phyloP scores from a whole-genome alignment of 2,329 filamentous ascomycete species.

The Ophiocordyceps camponoti-leonardi region DNA sequence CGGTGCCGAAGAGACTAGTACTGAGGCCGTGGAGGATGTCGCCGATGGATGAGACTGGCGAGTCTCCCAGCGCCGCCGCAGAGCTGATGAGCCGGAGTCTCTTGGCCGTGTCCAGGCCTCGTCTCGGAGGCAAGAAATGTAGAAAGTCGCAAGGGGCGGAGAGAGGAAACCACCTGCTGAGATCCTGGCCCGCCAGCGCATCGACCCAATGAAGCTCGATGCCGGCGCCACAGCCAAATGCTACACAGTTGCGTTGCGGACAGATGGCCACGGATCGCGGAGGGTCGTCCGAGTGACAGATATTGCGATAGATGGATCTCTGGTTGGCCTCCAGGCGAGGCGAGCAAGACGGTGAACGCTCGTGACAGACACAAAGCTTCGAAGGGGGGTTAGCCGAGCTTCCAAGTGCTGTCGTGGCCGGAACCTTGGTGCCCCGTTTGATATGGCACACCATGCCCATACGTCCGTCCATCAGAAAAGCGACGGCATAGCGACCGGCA shows the following conservation, averaged over 20 bases:
- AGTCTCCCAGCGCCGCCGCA: slow-evolving; percentile 20
- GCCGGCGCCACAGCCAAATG: slow-evolving; percentile 44
- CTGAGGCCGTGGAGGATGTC: slow-evolving; percentile 8
- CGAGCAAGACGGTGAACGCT: slow-evolving; percentile 5
- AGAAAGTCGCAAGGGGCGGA: slow-evolving; percentile 35
- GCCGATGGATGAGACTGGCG: slow-evolving; percentile 5
- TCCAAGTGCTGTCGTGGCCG: slow-evolving; percentile 2
- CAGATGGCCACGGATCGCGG: slow-evolving; percentile 49
- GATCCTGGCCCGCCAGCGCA: slow-evolving; percentile 25
- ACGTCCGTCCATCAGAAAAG: slow-evolving; percentile 40
- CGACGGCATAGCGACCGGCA: slow-evolving; percentile 33
- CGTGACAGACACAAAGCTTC: slow-evolving; percentile 9
- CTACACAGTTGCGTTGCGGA: slow-evolving; percentile 45
- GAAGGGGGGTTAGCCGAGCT: slow-evolving; percentile 1
- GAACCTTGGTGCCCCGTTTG: slow-evolving; percentile 6
- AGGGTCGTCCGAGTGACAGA: slow-evolving; percentile 44
- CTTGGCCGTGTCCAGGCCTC: slow-evolving; percentile 28
- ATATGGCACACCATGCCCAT: slow-evolving; percentile 45
- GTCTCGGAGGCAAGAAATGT: slow-evolving; percentile 40
- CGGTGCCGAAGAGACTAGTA: slow-evolving; percentile 6
- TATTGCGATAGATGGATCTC: slow-evolving; percentile 20
- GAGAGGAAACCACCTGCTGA: slow-evolving; percentile 38
- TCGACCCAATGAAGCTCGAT: slow-evolving; percentile 46
- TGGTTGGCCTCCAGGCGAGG: slow-evolving; percentile 15
- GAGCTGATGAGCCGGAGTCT: slow-evolving; percentile 48